Base-by-base conservation (phyloP, 495 filamentous ascomycete genomes). In the Neurospora sp. region DNA sequence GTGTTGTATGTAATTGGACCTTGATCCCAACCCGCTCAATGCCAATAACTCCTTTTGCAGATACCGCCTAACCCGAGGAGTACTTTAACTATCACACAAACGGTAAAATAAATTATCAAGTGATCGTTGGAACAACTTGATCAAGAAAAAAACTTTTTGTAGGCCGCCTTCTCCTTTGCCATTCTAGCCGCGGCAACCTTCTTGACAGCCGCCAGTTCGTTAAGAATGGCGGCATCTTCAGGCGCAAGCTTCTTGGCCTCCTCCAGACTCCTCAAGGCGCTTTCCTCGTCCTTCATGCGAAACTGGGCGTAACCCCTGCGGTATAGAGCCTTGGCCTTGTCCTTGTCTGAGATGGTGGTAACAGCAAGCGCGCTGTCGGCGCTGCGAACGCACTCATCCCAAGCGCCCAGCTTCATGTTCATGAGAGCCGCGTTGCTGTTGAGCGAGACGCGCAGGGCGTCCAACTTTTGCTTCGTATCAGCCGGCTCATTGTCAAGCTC, bases 261-360 rank as follows among this genome's bases (percentile, higher is more conserved):
- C 79, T 92, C 86, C n/a, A 98, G 84, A 77, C 92, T 92, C 80
- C 86, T 86, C 44, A 96, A 78, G 12, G 96, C 95, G 27, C 85
- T 84, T 69, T 98, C 96, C 73, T 98, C 95, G 73, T 96, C 93
- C 84, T 93, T 96, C 72, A 92, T 82, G 39, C 89, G 89, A 40
- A 89, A 83, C 73, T 88, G 81, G 31, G 96, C 94, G 61, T 90
- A 82, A 27, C 90, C 96, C 72, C 90, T 92, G 59, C 96, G 88
- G 84, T 91, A 99, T 69, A 91, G 86, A 9, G 91, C 96, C 85
- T 99, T 99, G 73, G 90, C 95, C 80, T 89, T 89, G 80, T 99
- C 95, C 69, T 89, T 87, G 78, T 94, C 89, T 45, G 88, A 86
- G 42, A 90, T 86, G 35, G 86, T 86, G 3, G 83, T 77, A 44